phyloP scores from a whole-genome alignment of 768 basidiomycete species.

The Suillus variegatus region DNA sequence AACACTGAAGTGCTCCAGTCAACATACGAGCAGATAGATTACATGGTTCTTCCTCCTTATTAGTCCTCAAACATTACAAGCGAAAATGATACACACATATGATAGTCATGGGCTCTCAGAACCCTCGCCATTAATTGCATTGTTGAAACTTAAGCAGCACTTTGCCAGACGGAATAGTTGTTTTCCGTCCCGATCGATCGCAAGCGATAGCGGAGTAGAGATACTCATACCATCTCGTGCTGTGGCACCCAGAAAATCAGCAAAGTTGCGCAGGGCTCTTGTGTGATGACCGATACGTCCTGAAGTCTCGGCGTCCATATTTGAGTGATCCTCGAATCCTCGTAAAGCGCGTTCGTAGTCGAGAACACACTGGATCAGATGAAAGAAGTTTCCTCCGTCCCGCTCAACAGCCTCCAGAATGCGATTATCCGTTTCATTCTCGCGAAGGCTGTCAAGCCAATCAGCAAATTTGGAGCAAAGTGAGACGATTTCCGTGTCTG shows the following conservation, averaged over 20 bases:
- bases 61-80: background rate
- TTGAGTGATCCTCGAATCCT: background rate
- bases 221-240: slow-evolving; percentile 6
- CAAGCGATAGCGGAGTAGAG: slow-evolving; percentile 18
- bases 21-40: too few relatives aligned
- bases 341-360: slow-evolving; percentile 21
- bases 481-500: background rate
- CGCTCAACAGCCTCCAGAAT: slow-evolving; percentile 24
- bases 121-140: slow-evolving; percentile 14
- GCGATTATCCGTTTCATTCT: background rate
- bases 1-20: background rate
- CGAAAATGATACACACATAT: background rate
- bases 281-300: slow-evolving; percentile 10
- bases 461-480: background rate
- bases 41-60: background rate
- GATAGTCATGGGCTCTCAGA: background rate
- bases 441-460: background rate
- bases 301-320: background rate
- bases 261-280: slow-evolving; percentile 19
- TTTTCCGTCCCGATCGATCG: slow-evolving; percentile 25
- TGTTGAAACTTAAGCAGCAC: slow-evolving; percentile 24
- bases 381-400: slow-evolving; percentile 18
- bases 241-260: slow-evolving; percentile 15
- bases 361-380: slow-evolving; percentile 19
- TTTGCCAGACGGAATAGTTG: slow-evolving; percentile 20